Percentiles rank a stretch among this genome's conserved stretches.
Evolutionary conservation across 1,284 basidiomycete species (phyloP).

Genomic region (Anthracocystis setariae): DNA sequence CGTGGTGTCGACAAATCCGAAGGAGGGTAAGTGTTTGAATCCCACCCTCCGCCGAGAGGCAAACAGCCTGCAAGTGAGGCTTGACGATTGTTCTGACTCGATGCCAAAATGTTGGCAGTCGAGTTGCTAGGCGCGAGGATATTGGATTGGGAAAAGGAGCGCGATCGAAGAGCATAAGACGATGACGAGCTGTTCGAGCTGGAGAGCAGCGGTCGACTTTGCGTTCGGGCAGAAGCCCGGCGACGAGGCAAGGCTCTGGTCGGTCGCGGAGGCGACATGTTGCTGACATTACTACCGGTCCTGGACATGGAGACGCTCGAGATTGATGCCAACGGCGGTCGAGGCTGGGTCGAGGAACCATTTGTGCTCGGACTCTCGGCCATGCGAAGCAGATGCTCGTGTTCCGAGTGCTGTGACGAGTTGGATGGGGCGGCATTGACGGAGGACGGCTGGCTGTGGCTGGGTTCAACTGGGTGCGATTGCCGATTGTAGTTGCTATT

Average conservation of each 20-base stretch:
- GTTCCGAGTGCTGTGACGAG: conserved; percentile 8
- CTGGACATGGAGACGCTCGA: conserved; percentile 1
- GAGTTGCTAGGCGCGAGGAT: conserved; percentile 33
- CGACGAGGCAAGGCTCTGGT: conserved; percentile 37
- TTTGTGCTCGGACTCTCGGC: conserved; percentile 3
- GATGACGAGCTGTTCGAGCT: conserved; percentile 31
- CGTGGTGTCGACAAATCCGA: conserved; percentile 41
- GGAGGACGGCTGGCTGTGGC: not conserved
- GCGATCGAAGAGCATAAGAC: conserved; percentile 33
- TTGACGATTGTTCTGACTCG: conserved; percentile 22
- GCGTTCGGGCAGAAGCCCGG: conserved; percentile 36
- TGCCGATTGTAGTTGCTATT: conserved; percentile 1
- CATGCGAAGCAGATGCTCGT: not conserved
- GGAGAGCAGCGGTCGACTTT: conserved; percentile 27
- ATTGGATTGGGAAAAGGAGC: conserved; percentile 32
- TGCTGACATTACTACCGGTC: conserved; percentile 20
- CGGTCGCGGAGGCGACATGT: conserved; percentile 47
- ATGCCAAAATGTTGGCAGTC: conserved; percentile 44
- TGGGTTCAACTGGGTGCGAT: not conserved
- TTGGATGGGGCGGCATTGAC: not conserved
- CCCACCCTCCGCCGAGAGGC: conserved; percentile 23
- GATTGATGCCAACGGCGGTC: conserved; percentile 9
- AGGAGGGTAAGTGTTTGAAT: conserved; percentile 25
- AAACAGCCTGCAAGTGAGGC: conserved; percentile 19
- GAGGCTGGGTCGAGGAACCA: conserved; percentile 13